These are phyloP conservation scores for Penicillium aurantiogriseum DNA, from an alignment of 2,329 filamentous ascomycete species.

Conservation along the genomic window DNA sequence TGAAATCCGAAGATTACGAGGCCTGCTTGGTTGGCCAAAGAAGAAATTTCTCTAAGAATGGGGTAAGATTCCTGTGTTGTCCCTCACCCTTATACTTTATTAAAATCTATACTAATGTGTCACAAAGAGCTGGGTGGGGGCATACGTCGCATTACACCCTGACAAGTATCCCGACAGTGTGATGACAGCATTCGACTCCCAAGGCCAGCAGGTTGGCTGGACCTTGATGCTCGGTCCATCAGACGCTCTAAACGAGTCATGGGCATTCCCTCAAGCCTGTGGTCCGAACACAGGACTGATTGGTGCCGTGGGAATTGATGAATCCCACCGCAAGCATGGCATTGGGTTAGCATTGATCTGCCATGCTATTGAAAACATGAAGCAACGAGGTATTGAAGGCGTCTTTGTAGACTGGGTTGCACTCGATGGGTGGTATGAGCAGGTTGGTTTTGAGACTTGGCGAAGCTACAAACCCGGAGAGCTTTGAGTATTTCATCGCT, in stretches of 20 bases:
- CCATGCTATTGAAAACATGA: constrained; percentile 47
- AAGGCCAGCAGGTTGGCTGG: constrained; percentile 45
- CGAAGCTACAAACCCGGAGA: constrained; percentile 41
- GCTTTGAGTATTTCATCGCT: constrained; percentile 12
- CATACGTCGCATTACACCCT: constrained; percentile 39
- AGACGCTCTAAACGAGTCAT: constrained; percentile 32
- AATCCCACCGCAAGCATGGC: constrained; percentile 37
- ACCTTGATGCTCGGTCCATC: constrained; percentile 45
- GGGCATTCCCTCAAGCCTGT: constrained; percentile 44
- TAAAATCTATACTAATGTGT: background rate
- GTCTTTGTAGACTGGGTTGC: constrained; percentile 48
- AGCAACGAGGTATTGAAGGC: constrained; percentile 40
- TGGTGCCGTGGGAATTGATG: constrained; percentile 46
- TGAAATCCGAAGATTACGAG: constrained; percentile 37
- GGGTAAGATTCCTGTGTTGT: constrained; percentile 25
- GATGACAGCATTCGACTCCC: constrained; percentile 43
- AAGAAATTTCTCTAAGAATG: constrained; percentile 40
- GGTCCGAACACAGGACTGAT: constrained; percentile 46
- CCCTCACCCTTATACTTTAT: background rate
- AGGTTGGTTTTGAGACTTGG: constrained; percentile 42
- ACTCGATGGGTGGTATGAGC: constrained; percentile 47
- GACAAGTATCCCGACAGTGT: constrained; percentile 39
- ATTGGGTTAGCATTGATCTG: constrained; percentile 45
- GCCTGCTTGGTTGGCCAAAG: constrained; percentile 42
- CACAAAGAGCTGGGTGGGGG: constrained; percentile 43